These are phyloP conservation scores for Theobroma grandiflorum DNA, from an alignment of 441 rosid species.

Conservation along the genomic window DNA sequence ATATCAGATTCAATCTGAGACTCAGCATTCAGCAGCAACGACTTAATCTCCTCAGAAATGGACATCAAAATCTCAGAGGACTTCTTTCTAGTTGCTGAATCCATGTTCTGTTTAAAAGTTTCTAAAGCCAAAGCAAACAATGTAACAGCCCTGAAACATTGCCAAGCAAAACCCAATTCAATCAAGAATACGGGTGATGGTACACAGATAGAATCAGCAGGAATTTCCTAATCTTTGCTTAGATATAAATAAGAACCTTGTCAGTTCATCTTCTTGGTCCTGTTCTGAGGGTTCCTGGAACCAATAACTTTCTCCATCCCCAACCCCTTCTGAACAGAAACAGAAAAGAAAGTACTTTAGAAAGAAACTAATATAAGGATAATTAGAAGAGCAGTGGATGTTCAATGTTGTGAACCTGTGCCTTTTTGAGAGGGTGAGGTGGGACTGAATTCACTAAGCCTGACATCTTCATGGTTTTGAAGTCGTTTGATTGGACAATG, in stretches of 20 bases:
- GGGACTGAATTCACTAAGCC: slow-evolving; percentile 48
- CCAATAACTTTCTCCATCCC: slow-evolving; percentile 43
- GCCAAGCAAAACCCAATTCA: slow-evolving; percentile 39
- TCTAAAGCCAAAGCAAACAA: slow-evolving; percentile 69
- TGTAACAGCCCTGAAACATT: slow-evolving; percentile 67
- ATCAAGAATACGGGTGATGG: slow-evolving; percentile 29
- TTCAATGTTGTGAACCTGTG: slow-evolving; percentile 36
- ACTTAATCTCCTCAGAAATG: slow-evolving; percentile 67
- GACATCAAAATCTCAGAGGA: slow-evolving; percentile 79
- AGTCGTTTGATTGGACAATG: slow-evolving; percentile 55
- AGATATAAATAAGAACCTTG: slow-evolving; percentile 47
- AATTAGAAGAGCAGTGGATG: slow-evolving; percentile 9
- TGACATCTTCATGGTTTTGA: slow-evolving; percentile 43
- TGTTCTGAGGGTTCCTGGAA: slow-evolving; percentile 51
- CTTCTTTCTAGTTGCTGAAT: slow-evolving; percentile 65
- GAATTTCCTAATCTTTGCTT: slow-evolving; percentile 14
- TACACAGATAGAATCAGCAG: slow-evolving; percentile 20
- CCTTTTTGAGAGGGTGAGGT: slow-evolving; percentile 58
- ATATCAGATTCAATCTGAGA: slow-evolving; percentile 73
- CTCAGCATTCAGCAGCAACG: slow-evolving; percentile 64
- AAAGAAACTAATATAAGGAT: slow-evolving; percentile 18
- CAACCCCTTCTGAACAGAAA: slow-evolving; percentile 46
- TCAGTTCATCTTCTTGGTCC: slow-evolving; percentile 60
- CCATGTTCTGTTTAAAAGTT: slow-evolving; percentile 71
- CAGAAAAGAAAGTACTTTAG: slow-evolving; percentile 23